Evolutionary conservation across 2,329 filamentous ascomycete genomes (phyloP), one percentile per base, ranked within the genome.

Genomic region (Penicillium sp.): DNA sequence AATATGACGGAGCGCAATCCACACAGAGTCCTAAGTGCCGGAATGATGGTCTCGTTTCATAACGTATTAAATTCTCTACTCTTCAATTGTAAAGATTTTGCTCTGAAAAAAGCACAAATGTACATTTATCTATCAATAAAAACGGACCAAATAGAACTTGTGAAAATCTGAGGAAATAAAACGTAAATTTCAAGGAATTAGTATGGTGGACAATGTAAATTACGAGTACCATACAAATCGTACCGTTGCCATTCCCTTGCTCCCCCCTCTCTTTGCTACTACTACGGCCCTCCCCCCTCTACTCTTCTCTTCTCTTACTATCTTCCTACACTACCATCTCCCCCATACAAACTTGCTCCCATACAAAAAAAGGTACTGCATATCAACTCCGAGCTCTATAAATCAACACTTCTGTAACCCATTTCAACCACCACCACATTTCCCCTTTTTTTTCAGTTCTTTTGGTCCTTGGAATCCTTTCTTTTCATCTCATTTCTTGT

Each of bases 291-390:
- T 65, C 68, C 62, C 63, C 64, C 63, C 62, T 63, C 62, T 62
- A 57, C 64, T 66, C 64, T 64, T 63, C 68, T 65, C 58, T 64
- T 63, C 65, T 63, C 66, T 66, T 59, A 60, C 51, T 54, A 54
- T 54, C 51, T 62, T 64, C 65, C 63, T 67, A 66, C 67, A 66
- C 70, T 69, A 67, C 65, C 64, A 64, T 57, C 55, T 56, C 58
- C 65, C 59, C 69, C 66, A 55, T 67, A 65, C 69, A 68, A 66
- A 65, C 60, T 63, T 56, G 57, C 60, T 60, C 62, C 62, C 62
- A 69, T 71, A 72, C 70, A 67, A 74, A 71, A 69, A 53, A 57
- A 66, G 63, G 69, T 74, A 72, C 69, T 69, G 62, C 67, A 69
- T 69, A 69, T 66, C 67, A 67, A 67, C 65, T 62, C 62, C 66